A percentile compares a stretch with the other conserved stretches of the same genome.
These are phyloP conservation scores for Ophiorrhiza pumila DNA, from an alignment of 257 asterid species.

Conservation along the genomic window DNA sequence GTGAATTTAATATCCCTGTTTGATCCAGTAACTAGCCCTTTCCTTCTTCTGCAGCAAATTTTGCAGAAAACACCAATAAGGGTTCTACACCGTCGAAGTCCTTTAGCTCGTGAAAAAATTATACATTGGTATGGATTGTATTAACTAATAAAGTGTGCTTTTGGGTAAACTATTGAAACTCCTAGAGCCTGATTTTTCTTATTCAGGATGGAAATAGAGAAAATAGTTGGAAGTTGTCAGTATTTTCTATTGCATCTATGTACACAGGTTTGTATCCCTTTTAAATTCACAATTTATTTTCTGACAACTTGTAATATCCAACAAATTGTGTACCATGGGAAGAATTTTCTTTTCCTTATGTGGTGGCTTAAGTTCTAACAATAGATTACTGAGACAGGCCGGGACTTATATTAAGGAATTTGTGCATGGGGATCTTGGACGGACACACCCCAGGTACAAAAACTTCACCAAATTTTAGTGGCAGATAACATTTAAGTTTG, in stretches of 20 bases:
- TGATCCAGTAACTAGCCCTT: slow-evolving; percentile 2
- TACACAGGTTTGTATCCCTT: slow-evolving; percentile 65
- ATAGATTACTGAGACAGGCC: slow-evolving; percentile 48
- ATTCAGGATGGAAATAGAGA: slow-evolving; percentile 75
- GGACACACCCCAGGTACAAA: slow-evolving; percentile 84
- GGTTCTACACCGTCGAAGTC: slow-evolving; percentile 98
- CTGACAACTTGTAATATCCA: background rate
- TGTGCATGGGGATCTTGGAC: slow-evolving; percentile 97
- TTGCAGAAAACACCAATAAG: slow-evolving; percentile 92
- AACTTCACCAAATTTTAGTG: slow-evolving; percentile 8
- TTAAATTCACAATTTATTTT: background rate
- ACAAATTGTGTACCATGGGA: background rate
- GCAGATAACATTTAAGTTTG: background rate
- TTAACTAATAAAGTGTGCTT: slow-evolving; percentile 10
- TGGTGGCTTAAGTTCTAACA: background rate
- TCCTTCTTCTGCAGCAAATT: slow-evolving; percentile 49
- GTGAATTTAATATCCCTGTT: slow-evolving; percentile 13
- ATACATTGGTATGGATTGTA: slow-evolving; percentile 65
- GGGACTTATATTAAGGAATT: slow-evolving; percentile 98
- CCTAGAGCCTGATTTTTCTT: background rate
- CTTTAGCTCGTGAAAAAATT: slow-evolving; percentile 72
- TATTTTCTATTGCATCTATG: slow-evolving; percentile 79
- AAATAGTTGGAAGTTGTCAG: slow-evolving; percentile 63
- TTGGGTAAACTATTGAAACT: background rate
- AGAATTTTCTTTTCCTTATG: background rate